phyloP scores from a whole-genome alignment of 495 filamentous ascomycete species.

The Hypomontagnella monticulosa region DNA sequence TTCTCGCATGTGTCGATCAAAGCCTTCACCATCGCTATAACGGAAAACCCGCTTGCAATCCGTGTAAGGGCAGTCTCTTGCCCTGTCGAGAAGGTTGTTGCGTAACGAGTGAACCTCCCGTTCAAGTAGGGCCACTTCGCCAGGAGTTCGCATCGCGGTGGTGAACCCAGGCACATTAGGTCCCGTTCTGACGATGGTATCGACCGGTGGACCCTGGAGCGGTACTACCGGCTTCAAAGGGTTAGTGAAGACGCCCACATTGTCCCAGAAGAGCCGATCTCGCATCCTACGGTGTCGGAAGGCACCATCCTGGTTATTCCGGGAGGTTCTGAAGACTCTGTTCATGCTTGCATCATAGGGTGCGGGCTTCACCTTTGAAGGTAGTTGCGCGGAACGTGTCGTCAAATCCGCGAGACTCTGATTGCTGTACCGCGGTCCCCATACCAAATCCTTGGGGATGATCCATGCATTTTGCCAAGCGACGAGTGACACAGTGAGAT shows the following conservation, averaged over 20 bases:
- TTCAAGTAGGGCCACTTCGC: constrained; percentile 49
- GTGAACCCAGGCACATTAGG: constrained; percentile 47
- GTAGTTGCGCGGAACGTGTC: not conserved
- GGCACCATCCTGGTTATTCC: constrained; percentile 10
- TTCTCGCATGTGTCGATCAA: constrained; percentile 38
- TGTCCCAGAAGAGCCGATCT: constrained; percentile 28
- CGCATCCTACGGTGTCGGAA: constrained; percentile 17
- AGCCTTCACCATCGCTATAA: constrained; percentile 25
- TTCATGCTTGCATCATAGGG: not conserved
- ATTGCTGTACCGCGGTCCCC: constrained; percentile 29
- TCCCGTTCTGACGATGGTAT: constrained; percentile 46
- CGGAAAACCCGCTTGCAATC: constrained; percentile 45
- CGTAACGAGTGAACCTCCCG: constrained; percentile 46
- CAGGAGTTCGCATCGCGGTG: constrained; percentile 52
- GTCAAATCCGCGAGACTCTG: not conserved
- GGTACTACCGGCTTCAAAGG: constrained; percentile 46
- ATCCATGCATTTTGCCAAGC: constrained; percentile 21
- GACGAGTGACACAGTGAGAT: constrained; percentile 28
- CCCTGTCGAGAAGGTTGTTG: constrained; percentile 46
- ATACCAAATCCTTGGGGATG: constrained; percentile 17
- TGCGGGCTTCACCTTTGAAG: not conserved
- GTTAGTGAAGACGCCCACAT: constrained; percentile 38
- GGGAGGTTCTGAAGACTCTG: constrained; percentile 12
- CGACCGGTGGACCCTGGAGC: constrained; percentile 48
- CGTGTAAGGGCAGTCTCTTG: constrained; percentile 47